These are phyloP conservation scores for Eragrostis tef DNA, from an alignment of 202 grass and related monocot genomes.

Conservation along the genomic window DNA sequence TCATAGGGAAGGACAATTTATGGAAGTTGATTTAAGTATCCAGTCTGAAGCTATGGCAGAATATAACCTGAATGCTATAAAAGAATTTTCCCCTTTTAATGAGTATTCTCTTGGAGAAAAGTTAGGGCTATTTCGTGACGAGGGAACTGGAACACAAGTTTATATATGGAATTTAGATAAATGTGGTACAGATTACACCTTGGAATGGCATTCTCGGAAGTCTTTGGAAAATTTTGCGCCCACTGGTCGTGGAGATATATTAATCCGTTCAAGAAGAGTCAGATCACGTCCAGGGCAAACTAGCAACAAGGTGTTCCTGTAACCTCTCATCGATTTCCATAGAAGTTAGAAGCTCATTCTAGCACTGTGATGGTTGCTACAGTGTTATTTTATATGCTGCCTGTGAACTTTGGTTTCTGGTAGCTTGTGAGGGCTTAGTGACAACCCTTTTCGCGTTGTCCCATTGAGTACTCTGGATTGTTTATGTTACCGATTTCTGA, in stretches of 20 bases:
- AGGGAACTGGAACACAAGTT: conserved; percentile 73
- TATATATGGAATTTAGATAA: conserved; percentile 94
- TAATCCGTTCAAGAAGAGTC: conserved; percentile 82
- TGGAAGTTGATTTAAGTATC: conserved; percentile 80
- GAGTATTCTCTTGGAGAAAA: conserved; percentile 91
- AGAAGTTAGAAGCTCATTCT: too few relatives aligned
- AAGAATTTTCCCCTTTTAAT: conserved; percentile 80
- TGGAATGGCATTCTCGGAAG: conserved; percentile 68
- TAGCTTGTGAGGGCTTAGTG: too few relatives aligned
- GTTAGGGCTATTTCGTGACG: conserved; percentile 67
- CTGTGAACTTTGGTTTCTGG: too few relatives aligned
- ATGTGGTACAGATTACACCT: conserved; percentile 73
- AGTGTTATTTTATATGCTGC: too few relatives aligned
- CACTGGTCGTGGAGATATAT: conserved; percentile 60
- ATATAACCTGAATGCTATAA: conserved; percentile 70
- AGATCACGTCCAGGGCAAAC: conserved; percentile 72
- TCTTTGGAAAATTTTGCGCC: conserved; percentile 44
- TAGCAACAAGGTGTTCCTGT: conserved; percentile 53
- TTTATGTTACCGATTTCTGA: conserved; percentile 13
- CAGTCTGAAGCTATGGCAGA: conserved; percentile 66
- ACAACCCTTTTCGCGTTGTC: too few relatives aligned
- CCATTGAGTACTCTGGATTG: conserved; percentile 14
- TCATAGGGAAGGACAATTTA: conserved; percentile 67
- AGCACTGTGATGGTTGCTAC: too few relatives aligned
- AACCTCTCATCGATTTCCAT: not conserved